Conservation (phyloP, 345 rosid genomes). For the Brassica carinata region DNA sequence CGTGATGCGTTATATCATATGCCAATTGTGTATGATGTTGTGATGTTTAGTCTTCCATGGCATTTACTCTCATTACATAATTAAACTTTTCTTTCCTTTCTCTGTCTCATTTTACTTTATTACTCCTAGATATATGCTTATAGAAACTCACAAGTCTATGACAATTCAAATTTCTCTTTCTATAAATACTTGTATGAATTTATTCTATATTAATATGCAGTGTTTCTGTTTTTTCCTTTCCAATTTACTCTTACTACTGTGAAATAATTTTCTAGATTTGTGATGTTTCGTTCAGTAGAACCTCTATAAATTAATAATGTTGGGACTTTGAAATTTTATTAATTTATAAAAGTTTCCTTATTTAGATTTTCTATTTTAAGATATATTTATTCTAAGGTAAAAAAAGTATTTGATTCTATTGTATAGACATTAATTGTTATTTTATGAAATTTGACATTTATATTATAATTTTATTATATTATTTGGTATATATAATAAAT, state of each 20-base stretch:
- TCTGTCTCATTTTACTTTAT: neutral
- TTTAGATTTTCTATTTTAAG: no score
- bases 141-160: neutral
- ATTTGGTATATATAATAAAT: no score
- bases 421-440: no score
- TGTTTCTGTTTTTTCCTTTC: no score
- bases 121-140: neutral
- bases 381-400: no score
- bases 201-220: neutral
- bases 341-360: no score
- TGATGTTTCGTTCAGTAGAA: neutral
- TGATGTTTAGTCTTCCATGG: neutral
- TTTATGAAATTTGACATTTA: no score
- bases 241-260: neutral
- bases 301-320: no score
- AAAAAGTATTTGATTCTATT: no score
- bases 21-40: neutral
- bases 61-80: neutral
- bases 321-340: no score
- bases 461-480: no score
- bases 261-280: neutral
- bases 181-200: neutral
- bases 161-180: neutral
- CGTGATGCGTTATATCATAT: neutral
- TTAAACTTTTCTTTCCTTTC: neutral